phyloP scores from a whole-genome alignment of 805 yeast species.

The Pichia ethanolica region DNA sequence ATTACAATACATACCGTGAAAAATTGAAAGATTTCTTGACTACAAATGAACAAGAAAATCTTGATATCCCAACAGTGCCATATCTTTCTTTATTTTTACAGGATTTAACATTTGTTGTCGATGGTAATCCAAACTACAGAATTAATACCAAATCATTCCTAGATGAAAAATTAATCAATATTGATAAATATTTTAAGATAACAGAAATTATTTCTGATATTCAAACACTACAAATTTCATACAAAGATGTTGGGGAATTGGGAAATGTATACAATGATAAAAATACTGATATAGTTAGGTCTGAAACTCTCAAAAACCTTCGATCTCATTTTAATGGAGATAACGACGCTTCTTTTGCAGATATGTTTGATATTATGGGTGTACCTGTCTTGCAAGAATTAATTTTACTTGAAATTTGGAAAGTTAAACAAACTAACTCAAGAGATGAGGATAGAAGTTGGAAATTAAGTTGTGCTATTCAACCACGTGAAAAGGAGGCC shows the following conservation, averaged over 20 bases:
- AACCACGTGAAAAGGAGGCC: constrained; percentile 37
- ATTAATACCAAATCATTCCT: constrained; percentile 43
- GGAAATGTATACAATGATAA: constrained; percentile 20
- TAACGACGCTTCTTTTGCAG: constrained; percentile 20
- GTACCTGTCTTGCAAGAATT: constrained; percentile 46
- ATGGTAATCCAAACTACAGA: constrained; percentile 69
- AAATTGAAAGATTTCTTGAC: constrained; percentile 51
- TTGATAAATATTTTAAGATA: constrained; percentile 65
- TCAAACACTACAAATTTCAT: constrained; percentile 61
- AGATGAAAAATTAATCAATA: constrained; percentile 55
- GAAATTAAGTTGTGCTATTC: constrained; percentile 58
- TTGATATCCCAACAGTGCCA: constrained; percentile 63
- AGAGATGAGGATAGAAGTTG: constrained; percentile 64
- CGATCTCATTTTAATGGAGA: constrained; percentile 13
- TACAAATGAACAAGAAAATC: constrained; percentile 33
- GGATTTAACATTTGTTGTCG: constrained; percentile 74
- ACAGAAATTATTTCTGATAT: constrained; percentile 60
- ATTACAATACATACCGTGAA: constrained; percentile 59
- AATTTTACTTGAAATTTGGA: constrained; percentile 62
- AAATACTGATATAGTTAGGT: constrained; percentile 22
- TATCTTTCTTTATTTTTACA: constrained; percentile 68
- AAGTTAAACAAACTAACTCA: constrained; percentile 52
- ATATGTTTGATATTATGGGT: constrained; percentile 32
- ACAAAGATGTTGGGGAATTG: constrained; percentile 31
- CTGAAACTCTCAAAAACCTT: constrained; percentile 24